Evolutionary conservation across 192 early-diverging fungal genomes (phyloP).

Genomic region (Podila minutissima): DNA sequence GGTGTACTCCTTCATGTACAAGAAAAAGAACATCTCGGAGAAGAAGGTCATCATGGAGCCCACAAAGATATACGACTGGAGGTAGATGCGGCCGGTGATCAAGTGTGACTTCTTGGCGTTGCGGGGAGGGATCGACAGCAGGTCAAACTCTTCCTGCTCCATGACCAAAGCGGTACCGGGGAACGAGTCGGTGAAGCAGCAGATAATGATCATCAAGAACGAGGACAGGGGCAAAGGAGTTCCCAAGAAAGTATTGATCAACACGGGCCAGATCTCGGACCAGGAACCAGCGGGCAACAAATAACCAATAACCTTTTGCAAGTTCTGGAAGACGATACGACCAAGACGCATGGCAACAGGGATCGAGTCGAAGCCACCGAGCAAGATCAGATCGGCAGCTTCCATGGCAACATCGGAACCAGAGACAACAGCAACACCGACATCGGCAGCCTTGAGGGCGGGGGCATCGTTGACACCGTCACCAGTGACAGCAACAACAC

Average conservation of each 20-base stretch:
- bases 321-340: conserved; percentile 86
- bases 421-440: conserved; percentile 90
- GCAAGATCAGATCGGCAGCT: conserved; percentile 72
- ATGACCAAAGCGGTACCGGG: conserved; percentile 77
- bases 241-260: conserved; percentile 84
- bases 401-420: conserved; percentile 85
- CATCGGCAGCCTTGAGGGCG: conserved; percentile 88
- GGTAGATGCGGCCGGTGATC: conserved; percentile 70
- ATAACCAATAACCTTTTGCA: conserved; percentile 89
- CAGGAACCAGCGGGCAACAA: conserved; percentile 81
- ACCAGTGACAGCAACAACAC: conserved; percentile 88
- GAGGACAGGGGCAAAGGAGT: conserved; percentile 81
- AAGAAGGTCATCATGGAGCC: conserved; percentile 74
- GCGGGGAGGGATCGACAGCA: conserved; percentile 79
- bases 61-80: conserved; percentile 85
- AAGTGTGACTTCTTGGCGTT: conserved; percentile 75
- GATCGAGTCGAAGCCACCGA: conserved; percentile 58
- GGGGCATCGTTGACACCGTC: conserved; percentile 96
- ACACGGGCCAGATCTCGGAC: conserved; percentile 80
- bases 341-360: conserved; percentile 81
- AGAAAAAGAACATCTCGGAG: conserved; percentile 76
- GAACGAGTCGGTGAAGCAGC: conserved; percentile 66
- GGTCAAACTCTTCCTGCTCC: conserved; percentile 81
- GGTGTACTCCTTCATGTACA: conserved; percentile 68
- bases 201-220: conserved; percentile 72